Base-by-base conservation (phyloP, 768 basidiomycete genomes). In the Termitomyces sp. region DNA sequence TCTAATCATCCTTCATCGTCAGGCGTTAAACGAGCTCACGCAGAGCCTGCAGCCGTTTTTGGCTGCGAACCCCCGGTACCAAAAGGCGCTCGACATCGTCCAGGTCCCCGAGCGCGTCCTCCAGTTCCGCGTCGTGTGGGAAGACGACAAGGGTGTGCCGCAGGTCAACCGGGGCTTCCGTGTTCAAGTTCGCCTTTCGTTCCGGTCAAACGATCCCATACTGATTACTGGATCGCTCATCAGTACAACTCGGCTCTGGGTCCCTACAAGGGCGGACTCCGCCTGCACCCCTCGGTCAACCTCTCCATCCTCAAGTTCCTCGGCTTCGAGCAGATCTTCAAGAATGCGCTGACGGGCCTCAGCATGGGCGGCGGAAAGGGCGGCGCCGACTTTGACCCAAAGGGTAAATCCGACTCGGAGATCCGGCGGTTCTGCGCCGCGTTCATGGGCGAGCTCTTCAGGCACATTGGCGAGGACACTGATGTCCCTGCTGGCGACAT, bases 301-400 rank as follows among this genome's bases (percentile, higher is more conserved):
- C 81, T 91, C 40, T 87, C 86, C 65, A 89, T 91, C 76, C 82
- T 91, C 72, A 91, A 91, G 71, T 91, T 91, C 85, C 82, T 91
- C 64, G 88, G 88, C 48, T 88, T 89, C 73, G 88, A 91, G 74
- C 88, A 91, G 72, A 85, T 82, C 62, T 89, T 89, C 83, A 89
- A 89, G 74, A 89, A 91, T 73, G 88, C 88, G 40, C 78, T 91
- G 28, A 89, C 88, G 14, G 88, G 88, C 32, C 75, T 89, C 55
- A 82, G 75, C 73, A 89, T 89, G 86, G 88, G 88, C 64, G 88
- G 88, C 63, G 88, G 85, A 59, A 91, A 91, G 77, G 88, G 88
- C 73, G 88, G 88, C 41, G 81, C 80, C 55, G 88, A 91, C 77
- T 91, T 91, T 65, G 86, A 89, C 76, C 88, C 88, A 71, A 91